Evolutionary conservation across 208 protist species (phyloP), one percentile per base, ranked within the genome.

Genomic region (Angomonas desouzai): DNA sequence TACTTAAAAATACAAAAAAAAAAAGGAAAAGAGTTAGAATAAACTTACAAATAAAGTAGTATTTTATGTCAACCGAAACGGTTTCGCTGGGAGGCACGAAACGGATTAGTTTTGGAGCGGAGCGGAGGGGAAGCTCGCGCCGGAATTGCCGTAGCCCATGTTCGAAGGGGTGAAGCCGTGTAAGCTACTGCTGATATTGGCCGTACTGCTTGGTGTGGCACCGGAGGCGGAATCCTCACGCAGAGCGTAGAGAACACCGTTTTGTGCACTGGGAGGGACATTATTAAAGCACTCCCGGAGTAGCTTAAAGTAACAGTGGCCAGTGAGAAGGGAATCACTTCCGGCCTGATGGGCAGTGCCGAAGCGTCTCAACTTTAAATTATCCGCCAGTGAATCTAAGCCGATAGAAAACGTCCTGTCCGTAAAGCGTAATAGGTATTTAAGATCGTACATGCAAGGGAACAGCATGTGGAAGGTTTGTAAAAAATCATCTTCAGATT

Each of bases 361-460:
- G 55, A 97, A 97, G 49, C 96, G 84, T 28, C 91, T 80, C 48
- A 98, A 75, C 58, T 91, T 86, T 59, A 99, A 82, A 48, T 86
- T 89, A 55, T 99, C 96, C 40, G 98, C 96, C 13, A 99, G 85
- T 56, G 96, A 87, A 72, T 99, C 96, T 29, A 99, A 75, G 33
- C 98, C 98, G 55, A 88, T 92, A 32, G 96, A 97, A 64, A 98
- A 87, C 20, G 85, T 91, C 45, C 85, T 59, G 48, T 92, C 89
- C 7, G 91, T 97, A 64, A 78, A 89, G 63, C 95, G 97, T 68
- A 99, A 97, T n/a, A 99, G 77, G 78, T 98, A 99, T 77, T 99
- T 99, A 55, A 99, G 94, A 73, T 99, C 98, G 72, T 98, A 99
- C 71, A 99, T 89, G 69, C 77, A 82, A 16, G 97, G 98, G 75